Base-by-base conservation (phyloP, 257 asterid genomes). In the Galeopsis tetrahit region DNA sequence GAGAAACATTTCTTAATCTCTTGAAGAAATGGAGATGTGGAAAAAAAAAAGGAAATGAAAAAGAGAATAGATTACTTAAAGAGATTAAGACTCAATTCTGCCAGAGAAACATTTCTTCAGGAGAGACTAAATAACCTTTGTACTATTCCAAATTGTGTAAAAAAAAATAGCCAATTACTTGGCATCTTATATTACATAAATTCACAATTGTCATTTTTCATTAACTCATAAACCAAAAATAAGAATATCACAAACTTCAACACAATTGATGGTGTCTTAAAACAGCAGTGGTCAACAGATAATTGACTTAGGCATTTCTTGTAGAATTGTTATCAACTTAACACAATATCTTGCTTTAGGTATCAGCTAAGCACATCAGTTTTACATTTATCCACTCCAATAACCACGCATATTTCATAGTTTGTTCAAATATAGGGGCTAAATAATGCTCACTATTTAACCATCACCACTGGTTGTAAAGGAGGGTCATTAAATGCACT, bases 221-320 rank as follows among this genome's bases (percentile, higher is more conserved):
- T 28, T 3, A 8, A 56, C 28, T 52, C 43, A 6, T 31, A 31
- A 55, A 48, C 65, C 35, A 4, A 17, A 69, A 14, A 10, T 40
- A 15, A 17, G 40, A 70, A 15, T 3, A 55, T 58, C 36, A 46
- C 77, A 66, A 77, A 71, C 53, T 66, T 36, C 14, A 58, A 35
- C 31, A 35, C 31, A 55, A 7, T 58, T 32, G 48, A 36, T 35
- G 28, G 38, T 38, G 51, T 58, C 60, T 43, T 44, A 5, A 65
- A 70, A 49, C 40, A 60, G 66, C 59, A 72, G 49, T 34, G 53
- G 28, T 28, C 39, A 15, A 35, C 48, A 59, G 43, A 59, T 57
- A 59, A 63, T 48, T 34, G 56, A 5, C 56, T 49, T 49, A n/a
- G 55, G 28, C 14, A 28, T 42, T 7, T 48, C 31, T 6, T 42